Base-by-base conservation (phyloP, 2,329 filamentous ascomycete genomes). In the Penicillium sclerotiorum region DNA sequence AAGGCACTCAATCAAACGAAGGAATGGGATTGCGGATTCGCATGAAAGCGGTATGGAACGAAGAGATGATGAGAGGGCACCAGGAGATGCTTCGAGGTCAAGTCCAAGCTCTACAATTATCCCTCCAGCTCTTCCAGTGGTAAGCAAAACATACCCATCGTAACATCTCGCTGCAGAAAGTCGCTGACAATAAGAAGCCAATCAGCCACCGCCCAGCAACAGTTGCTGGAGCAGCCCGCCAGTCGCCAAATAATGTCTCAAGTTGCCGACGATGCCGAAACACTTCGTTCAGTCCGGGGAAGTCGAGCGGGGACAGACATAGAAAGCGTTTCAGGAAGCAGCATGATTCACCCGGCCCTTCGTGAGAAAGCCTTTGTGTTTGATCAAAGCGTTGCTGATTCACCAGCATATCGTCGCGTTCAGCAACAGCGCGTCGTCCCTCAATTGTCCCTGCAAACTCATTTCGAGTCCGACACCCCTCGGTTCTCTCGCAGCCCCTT, bases 101-200 rank as follows among this genome's bases (percentile, higher is more conserved):
- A 45, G 65, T 73, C 5, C 56, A 63, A 30, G 71, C 71, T 9
- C 56, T 73, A 15, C 69, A 73, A 36, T 46, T 73, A 18, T 54
- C 74, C 41, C 54, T 73, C 18, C 68, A 73, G 49, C 69, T 68
- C 25, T 69, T 65, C 38, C 68, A 72, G 59, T 72, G 70, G 71
- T 73, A 45, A 57, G 60, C 25, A 44, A 27, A 2, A 23, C 47
- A 71, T n/a, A n/a, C n/a, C n/a, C n/a, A n/a, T n/a, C n/a, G n/a
- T n/a, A n/a, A n/a, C n/a, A n/a, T n/a, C n/a, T n/a, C n/a, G n/a
- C n/a, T 67, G 51, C 66, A 62, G 41, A 63, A 53, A 49, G 67
- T 20, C 61, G 64, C 21, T 53, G 72, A 8, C 59, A 73, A 9
- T 62, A 66, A 25, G 59, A 56, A 45, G 61, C 62, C 8, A n/a